Conservation (phyloP, 2,329 filamentous ascomycete species). For the Trichoderma brevicompactum region DNA sequence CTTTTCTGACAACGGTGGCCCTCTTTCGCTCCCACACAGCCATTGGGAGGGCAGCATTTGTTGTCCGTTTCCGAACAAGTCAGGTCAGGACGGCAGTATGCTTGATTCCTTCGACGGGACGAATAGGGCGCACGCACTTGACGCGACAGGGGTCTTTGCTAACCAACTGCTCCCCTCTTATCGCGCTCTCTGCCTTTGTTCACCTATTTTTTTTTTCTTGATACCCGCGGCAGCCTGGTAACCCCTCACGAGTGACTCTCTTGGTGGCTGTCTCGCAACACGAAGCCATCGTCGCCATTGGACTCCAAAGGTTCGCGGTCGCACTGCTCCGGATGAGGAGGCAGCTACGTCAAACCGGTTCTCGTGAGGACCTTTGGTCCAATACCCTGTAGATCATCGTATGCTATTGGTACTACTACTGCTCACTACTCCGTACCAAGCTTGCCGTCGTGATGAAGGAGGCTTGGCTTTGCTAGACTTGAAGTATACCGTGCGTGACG, state of each 20-base stretch:
- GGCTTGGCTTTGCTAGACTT: not conserved
- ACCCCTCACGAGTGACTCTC: conserved; percentile 8
- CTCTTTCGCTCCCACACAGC: not conserved
- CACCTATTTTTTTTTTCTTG: not conserved
- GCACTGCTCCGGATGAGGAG: not conserved
- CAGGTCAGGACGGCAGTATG: not conserved
- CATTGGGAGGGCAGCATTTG: not conserved
- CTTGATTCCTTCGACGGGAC: not conserved
- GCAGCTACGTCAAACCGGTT: not conserved
- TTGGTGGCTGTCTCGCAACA: conserved; percentile 22
- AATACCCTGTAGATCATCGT: conserved; percentile 16
- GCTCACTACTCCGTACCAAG: too few relatives aligned
- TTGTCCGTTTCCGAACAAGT: not conserved
- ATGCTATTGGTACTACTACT: not conserved
- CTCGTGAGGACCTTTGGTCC: not conserved
- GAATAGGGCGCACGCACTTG: not conserved
- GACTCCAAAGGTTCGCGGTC: not conserved
- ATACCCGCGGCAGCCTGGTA: conserved; percentile 24
- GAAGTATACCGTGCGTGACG: conserved; percentile 6
- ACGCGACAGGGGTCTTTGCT: not conserved
- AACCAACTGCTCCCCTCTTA: conserved; percentile 7
- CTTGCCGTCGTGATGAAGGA: not conserved
- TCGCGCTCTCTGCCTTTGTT: not conserved
- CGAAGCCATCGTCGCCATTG: conserved; percentile 10
- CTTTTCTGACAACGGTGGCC: not conserved